These are phyloP conservation scores for Houttuynia cordata DNA, from an alignment of 164 flowering plant species.

Conservation along the genomic window DNA sequence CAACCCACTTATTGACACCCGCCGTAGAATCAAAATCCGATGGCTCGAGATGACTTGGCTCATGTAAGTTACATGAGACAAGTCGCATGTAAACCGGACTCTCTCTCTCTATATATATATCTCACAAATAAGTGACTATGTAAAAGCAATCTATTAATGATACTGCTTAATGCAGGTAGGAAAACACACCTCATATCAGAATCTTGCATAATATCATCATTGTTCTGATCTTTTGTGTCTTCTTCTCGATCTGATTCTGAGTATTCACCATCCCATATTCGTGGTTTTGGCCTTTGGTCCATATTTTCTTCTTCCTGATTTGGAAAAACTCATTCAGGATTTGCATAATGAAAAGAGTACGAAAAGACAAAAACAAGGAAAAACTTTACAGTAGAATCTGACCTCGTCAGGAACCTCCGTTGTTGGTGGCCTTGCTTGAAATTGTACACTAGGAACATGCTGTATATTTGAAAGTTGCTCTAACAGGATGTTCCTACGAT, in stretches of 20 bases:
- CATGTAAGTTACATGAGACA: no score
- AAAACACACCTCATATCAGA: constrained; percentile 16
- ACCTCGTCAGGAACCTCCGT: constrained; percentile 70
- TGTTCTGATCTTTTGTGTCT: constrained; percentile 18
- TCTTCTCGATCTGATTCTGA: constrained; percentile 60
- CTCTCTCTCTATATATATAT: no score
- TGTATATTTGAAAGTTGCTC: constrained; percentile 70
- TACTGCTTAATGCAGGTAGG: not conserved
- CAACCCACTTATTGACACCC: no score
- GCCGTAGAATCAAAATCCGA: no score
- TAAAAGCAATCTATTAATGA: not conserved
- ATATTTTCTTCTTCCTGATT: constrained; percentile 58
- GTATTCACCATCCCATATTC: constrained; percentile 68
- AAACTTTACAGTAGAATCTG: not conserved
- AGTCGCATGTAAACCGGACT: no score
- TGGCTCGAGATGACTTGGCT: no score
- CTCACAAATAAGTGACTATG: no score
- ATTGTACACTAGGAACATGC: constrained; percentile 78
- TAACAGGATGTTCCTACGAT: constrained; percentile 47
- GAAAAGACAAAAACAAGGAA: not conserved
- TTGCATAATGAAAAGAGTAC: not conserved
- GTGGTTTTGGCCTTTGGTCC: constrained; percentile 50
- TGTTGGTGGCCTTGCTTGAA: constrained; percentile 53
- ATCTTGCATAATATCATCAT: constrained; percentile 9
- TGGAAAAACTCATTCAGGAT: constrained; percentile 4